Conservation (phyloP, 192 early-diverging fungal genomes). For the Oehlia diaphana region DNA sequence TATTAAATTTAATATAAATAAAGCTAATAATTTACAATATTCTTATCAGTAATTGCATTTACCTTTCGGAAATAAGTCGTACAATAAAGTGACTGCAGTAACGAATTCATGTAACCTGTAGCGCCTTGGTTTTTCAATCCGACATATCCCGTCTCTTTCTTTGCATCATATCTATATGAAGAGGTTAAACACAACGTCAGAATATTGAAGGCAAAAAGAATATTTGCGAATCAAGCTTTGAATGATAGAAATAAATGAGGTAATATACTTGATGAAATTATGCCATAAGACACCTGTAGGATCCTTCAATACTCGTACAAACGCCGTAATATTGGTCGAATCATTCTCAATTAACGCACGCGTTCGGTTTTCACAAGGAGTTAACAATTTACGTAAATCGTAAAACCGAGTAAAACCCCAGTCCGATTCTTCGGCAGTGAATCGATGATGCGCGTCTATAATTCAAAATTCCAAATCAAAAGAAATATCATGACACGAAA, state of each 20-base stretch:
- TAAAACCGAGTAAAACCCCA: conserved; percentile 94
- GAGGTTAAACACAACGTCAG: conserved; percentile 29
- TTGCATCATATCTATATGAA: conserved; percentile 79
- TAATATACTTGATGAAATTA: conserved; percentile 77
- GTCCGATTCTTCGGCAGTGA: conserved; percentile 76
- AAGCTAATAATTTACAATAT: not conserved
- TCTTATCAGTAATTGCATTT: not conserved
- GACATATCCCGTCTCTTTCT: conserved; percentile 87
- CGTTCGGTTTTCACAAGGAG: conserved; percentile 38
- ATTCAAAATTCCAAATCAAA: conserved; percentile 7
- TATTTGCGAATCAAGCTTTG: conserved; percentile 21
- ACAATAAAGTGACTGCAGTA: conserved; percentile 93
- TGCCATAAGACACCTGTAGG: conserved; percentile 93
- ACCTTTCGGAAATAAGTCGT: conserved; percentile 89
- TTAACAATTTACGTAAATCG: conserved; percentile 49
- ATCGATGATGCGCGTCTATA: conserved; percentile 76
- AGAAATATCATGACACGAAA: not conserved
- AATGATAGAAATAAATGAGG: conserved; percentile 25
- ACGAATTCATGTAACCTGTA: conserved; percentile 99
- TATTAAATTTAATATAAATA: not conserved
- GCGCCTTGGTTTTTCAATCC: conserved; percentile 97
- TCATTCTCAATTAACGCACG: conserved; percentile 71
- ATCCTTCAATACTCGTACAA: conserved; percentile 81
- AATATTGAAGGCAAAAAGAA: conserved; percentile 25
- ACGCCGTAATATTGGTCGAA: conserved; percentile 63